Conservation (phyloP, 768 basidiomycete genomes). For the Pisolithus sp. region DNA sequence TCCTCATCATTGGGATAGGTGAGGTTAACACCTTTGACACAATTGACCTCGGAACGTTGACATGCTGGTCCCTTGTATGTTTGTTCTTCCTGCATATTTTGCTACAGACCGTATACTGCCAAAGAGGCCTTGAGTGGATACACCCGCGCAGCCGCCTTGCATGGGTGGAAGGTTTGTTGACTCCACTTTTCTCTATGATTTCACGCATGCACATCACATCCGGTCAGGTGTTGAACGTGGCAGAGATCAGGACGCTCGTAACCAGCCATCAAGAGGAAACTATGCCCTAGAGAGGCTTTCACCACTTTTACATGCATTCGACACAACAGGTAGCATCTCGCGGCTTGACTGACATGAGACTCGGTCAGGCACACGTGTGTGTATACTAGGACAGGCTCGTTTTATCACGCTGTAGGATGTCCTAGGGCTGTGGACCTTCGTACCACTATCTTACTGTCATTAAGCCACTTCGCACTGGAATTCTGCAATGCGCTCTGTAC, state of each 20-base stretch:
- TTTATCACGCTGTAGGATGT: no score
- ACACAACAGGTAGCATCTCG: no score
- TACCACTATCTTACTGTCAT: no score
- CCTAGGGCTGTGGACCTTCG: no score
- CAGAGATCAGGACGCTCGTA: conserved; percentile 17
- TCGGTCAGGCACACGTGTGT: no score
- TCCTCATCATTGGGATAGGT: conserved; percentile 45
- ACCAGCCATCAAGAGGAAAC: not conserved
- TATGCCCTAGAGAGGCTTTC: not conserved
- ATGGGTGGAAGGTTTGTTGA: conserved; percentile 51
- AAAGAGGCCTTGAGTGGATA: conserved; percentile 58
- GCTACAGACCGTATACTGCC: conserved; percentile 36
- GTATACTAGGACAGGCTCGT: no score
- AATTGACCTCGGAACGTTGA: no score
- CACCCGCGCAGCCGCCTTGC: conserved; percentile 56
- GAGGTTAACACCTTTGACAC: conserved; percentile 3
- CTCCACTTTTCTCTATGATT: not conserved
- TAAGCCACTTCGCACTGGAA: no score
- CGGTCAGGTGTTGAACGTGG: conserved; percentile 18
- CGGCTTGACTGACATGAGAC: no score
- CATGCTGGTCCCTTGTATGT: conserved; percentile 12
- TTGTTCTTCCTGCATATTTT: not conserved
- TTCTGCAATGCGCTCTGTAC: no score
- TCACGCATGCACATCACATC: not conserved
- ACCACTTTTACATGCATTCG: no score